phyloP scores from a whole-genome alignment of 805 yeast species.

The Suhomyces vadensis region DNA sequence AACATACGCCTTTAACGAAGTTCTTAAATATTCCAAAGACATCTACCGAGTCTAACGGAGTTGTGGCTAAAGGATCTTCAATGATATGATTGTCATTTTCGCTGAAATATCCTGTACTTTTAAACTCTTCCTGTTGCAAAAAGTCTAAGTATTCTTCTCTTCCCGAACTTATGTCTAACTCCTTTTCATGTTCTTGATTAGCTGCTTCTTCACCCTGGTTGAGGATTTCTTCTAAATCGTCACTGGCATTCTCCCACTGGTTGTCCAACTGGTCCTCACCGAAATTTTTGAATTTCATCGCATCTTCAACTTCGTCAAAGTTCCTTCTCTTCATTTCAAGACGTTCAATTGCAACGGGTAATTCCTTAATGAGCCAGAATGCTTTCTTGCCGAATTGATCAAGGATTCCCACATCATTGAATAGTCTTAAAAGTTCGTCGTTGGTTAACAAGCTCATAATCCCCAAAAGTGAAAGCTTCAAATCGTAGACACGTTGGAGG shows the following conservation, averaged over 20 bases:
- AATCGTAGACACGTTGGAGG: constrained; percentile 73
- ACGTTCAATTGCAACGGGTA: constrained; percentile 71
- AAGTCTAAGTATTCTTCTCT: constrained; percentile 47
- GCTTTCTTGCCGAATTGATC: constrained; percentile 50
- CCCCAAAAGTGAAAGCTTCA: constrained; percentile 74
- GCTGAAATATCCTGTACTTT: constrained; percentile 28
- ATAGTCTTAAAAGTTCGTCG: constrained; percentile 15
- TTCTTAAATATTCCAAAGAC: constrained; percentile 66
- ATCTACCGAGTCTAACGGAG: constrained; percentile 76
- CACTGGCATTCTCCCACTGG: constrained; percentile 23
- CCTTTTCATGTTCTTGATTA: constrained; percentile 25
- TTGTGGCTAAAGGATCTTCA: constrained; percentile 34
- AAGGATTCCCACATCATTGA: constrained; percentile 18
- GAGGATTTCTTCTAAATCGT: constrained; percentile 16
- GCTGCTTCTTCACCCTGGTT: constrained; percentile 20
- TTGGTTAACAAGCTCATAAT: constrained; percentile 48
- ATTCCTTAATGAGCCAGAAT: constrained; percentile 51
- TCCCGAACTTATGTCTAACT: constrained; percentile 26
- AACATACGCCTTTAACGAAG: constrained; percentile 55
- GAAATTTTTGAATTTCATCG: constrained; percentile 15
- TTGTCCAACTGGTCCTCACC: constrained; percentile 24
- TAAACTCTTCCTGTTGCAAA: constrained; percentile 45
- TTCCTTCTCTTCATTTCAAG: constrained; percentile 64
- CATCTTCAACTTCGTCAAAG: constrained; percentile 38
- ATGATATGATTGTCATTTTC: constrained; percentile 17